Evolutionary conservation across 306 rosid genomes (phyloP), one percentile per base, ranked within the genome.

Genomic region (Inga leiocalycina): DNA sequence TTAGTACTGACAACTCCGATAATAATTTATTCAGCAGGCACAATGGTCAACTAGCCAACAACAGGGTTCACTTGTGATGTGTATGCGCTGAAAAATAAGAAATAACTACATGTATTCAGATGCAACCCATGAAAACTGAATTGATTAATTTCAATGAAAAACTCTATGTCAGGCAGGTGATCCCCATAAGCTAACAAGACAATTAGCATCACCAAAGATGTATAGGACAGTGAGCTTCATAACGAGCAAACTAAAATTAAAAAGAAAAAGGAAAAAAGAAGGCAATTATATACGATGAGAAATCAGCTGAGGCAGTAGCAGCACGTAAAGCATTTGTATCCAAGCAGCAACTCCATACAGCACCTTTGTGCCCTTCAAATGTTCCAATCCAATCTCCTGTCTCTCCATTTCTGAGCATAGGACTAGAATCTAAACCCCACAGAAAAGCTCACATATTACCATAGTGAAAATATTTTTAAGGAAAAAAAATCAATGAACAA

Each of bases 381-480:
- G 99, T 97, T 46, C 99, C 99, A 80, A 97, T 93, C 99, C 99
- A 97, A 80, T 97, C 99, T 66, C 99, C 99, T 35, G 98, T 94
- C 86, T 97, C 98, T 59, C 98, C 99, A 84, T 97, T 97, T 85
- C 99, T 90, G 48, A 97, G 92, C 99, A 97, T 97, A n/a, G 99
- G 99, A 82, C 90, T 97, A 73, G 95, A 92, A 92, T 97, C 99
- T 96, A 73, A 49, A 69, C 74, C 49, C 71, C 59, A 71, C 67
- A 83, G 49, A 65, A 79, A 65, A 71, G 17, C 59, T 17, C 34
- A 71, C 10, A 48, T 34, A 66, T 76, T 32, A 52, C n/a, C 20
- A 62, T 56, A 1, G 52, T 39, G 13, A 77, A 74, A n/a, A n/a
- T 22, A 10, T 22, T 59, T 57, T 57, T n/a, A 1, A 2, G 1